Base-by-base conservation (phyloP, 768 basidiomycete genomes). In the Amanita brunnescens region DNA sequence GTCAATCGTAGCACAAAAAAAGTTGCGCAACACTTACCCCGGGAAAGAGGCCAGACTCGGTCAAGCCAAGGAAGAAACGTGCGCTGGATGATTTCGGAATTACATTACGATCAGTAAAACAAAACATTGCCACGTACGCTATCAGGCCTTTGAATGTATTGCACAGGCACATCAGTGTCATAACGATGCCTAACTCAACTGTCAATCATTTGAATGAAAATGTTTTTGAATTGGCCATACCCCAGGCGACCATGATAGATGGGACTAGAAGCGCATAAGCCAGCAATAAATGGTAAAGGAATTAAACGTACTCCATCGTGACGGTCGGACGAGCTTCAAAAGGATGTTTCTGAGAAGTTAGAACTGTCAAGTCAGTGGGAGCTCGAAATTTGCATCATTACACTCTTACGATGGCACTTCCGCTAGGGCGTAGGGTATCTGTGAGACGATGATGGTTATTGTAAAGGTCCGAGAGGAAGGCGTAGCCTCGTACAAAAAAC, bases 21-120 rank as follows among this genome's bases (percentile, higher is more conserved):
- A n/a, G n/a, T n/a, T 45, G 26, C 6, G 29, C 7, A 34, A n/a
- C 26, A 49, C 64, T 51, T 53, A 69, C 69, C 8, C 69, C 70
- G 20, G 69, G 70, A 51, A 71, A 71, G 8, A 70, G 55, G 38
- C 69, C 71, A 18, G 66, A 63, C 57, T 73, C 70, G 9, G 70
- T 58, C n/a, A 71, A 54, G 29, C 71, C 71, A 23, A 73, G 61
- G 54, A 71, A 73, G 13, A 71, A 49, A 21, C 70, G 70, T 5
- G 68, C 67, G 39, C 67, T 72, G 34, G 13, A 40, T 6, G 26
- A 18, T 9, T 18, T 16, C 10, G 24, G 20, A 20, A 13, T 35
- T 30, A 13, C n/a, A 23, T 29, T 47, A 44, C 32, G 16, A 14
- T 2, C 37, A n/a, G 13, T 3, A 10, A 34, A 35, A 23, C 26